Percentiles rank a stretch among this genome's conserved stretches.
Conservation (phyloP, 352 stramenopile genomes). For the Blastocystis sp. region DNA sequence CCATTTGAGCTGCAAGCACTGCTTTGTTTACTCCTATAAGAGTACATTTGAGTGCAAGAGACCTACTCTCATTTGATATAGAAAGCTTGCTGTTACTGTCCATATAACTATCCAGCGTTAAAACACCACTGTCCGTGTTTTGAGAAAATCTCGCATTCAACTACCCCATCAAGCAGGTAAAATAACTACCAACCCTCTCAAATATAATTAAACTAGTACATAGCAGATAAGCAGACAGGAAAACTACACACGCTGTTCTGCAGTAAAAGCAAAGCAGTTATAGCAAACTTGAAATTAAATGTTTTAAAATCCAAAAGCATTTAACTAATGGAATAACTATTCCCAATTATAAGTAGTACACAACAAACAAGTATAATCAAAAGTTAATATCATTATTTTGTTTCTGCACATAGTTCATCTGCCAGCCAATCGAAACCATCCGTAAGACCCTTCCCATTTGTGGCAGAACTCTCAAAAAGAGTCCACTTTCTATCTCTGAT, state of each 20-base stretch:
- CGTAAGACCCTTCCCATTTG: slow-evolving; percentile 92
- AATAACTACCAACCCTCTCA: neutral
- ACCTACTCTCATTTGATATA: too few relatives aligned
- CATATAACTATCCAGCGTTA: too few relatives aligned
- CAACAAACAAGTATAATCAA: neutral
- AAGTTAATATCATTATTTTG: neutral
- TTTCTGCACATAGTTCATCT: neutral
- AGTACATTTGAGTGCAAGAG: too few relatives aligned
- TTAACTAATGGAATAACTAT: too few relatives aligned
- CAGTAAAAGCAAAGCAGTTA: neutral
- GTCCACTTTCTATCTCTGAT: slow-evolving; percentile 98
- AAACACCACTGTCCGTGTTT: neutral
- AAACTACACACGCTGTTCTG: neutral
- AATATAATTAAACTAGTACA: neutral
- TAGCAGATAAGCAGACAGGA: neutral
- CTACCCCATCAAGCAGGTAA: neutral
- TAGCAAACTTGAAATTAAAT: neutral
- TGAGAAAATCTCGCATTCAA: neutral
- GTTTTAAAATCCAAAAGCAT: neutral
- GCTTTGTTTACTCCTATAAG: neutral
- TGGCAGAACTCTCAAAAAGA: slow-evolving; percentile 96
- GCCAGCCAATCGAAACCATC: slow-evolving; percentile 96
- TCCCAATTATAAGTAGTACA: neutral
- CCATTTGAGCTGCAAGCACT: neutral
- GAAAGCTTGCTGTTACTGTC: too few relatives aligned